Evolutionary conservation across 192 early-diverging fungal genomes (phyloP).

Genomic region (Glomus cerebriforme): DNA sequence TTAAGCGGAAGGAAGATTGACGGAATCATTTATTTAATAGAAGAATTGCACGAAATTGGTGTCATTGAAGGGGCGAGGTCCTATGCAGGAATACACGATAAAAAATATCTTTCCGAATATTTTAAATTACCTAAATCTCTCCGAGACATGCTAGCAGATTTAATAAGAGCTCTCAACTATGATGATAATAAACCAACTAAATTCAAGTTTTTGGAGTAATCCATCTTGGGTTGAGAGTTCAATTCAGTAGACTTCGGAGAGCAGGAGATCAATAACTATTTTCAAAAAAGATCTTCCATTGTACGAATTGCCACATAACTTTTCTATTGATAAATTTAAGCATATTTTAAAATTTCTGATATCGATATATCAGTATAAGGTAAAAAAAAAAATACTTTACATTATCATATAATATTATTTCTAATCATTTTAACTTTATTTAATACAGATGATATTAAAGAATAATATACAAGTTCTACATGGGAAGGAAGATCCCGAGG

Average conservation of each 20-base stretch:
- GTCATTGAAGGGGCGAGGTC: conserved; percentile 16
- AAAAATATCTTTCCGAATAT: conserved; percentile 22
- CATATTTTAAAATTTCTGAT: neutral
- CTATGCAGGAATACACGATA: neutral
- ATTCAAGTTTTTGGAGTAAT: conserved; percentile 27
- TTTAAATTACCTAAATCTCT: conserved; percentile 23
- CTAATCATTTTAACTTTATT: conserved; percentile 3
- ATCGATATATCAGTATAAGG: conserved; percentile 18
- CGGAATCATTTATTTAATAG: conserved; percentile 21
- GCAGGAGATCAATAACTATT: conserved; percentile 21
- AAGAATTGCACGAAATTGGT: conserved; percentile 7
- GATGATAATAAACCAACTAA: conserved; percentile 4
- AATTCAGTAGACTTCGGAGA: conserved; percentile 20
- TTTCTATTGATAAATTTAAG: conserved; percentile 20
- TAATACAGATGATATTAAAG: conserved; percentile 10
- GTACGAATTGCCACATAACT: neutral
- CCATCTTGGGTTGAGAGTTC: conserved; percentile 18
- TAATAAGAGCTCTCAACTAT: conserved; percentile 24
- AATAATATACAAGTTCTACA: conserved; percentile 15
- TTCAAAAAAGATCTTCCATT: conserved; percentile 1
- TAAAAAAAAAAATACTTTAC: neutral
- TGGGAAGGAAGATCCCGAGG: too few species aligned
- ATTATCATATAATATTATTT: neutral
- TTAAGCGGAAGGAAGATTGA: conserved; percentile 18
- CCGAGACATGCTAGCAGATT: conserved; percentile 5